A percentile compares a stretch with the other conserved stretches of the same genome.
phyloP scores from a whole-genome alignment of 495 filamentous ascomycete species.

The Astrocystis sublimbata region DNA sequence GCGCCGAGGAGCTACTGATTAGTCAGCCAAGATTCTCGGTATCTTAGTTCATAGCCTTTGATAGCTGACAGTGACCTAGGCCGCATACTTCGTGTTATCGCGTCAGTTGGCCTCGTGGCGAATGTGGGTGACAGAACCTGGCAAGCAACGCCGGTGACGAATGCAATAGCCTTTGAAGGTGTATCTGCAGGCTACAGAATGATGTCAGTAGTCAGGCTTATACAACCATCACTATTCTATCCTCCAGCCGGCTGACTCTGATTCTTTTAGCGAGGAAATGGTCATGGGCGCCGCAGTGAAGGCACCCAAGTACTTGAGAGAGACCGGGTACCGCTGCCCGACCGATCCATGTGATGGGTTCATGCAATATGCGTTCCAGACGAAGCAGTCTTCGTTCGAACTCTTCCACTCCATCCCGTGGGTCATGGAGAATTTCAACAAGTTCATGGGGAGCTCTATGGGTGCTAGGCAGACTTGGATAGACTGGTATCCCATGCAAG shows the following conservation, averaged over 20 bases:
- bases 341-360: constrained; percentile 31
- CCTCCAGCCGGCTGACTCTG: background rate
- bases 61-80: constrained; percentile 5
- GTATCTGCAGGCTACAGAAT: constrained; percentile 6
- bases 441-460: constrained; percentile 34
- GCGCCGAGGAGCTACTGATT: constrained; percentile 22
- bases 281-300: constrained; percentile 12
- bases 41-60: background rate
- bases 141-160: constrained; percentile 8
- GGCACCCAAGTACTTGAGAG: constrained; percentile 21
- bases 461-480: constrained; percentile 26
- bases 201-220: background rate
- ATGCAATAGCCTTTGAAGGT: constrained; percentile 10
- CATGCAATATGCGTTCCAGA: constrained; percentile 38
- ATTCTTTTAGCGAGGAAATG: constrained; percentile 11
- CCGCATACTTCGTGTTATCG: constrained; percentile 2
- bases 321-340: constrained; percentile 24
- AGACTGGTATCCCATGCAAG: constrained; percentile 34
- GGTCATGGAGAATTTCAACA: constrained; percentile 23
- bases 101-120: constrained; percentile 1
- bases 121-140: constrained; percentile 10
- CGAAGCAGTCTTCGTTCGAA: constrained; percentile 29
- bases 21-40: constrained; percentile 6
- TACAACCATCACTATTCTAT: background rate
- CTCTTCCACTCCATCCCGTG: constrained; percentile 19